Evolutionary conservation across 1,284 basidiomycete species (phyloP).

Genomic region (Porogramme epimiltina): DNA sequence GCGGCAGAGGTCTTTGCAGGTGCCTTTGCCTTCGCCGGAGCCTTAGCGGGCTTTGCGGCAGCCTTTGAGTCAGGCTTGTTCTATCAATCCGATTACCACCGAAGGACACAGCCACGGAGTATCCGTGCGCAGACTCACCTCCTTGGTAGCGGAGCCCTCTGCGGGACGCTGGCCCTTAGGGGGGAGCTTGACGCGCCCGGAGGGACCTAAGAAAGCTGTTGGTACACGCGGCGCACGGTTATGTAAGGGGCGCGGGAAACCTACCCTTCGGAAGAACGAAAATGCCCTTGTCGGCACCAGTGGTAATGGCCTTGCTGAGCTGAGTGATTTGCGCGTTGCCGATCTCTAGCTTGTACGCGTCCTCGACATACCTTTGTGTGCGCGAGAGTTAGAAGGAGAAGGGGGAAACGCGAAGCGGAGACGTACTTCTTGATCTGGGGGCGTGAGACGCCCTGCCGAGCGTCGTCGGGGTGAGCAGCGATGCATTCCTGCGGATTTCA

Average conservation of each 20-base stretch:
- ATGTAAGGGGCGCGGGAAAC: slow-evolving; percentile 13
- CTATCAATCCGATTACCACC: slow-evolving; percentile 34
- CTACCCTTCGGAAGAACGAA: slow-evolving; percentile 88
- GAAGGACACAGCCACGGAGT: slow-evolving; percentile 9
- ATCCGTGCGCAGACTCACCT: slow-evolving; percentile 45
- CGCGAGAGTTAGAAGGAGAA: slow-evolving; percentile 9
- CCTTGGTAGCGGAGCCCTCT: slow-evolving; percentile 62
- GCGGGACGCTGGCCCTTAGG: slow-evolving; percentile 55
- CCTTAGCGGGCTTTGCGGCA: slow-evolving; percentile 28
- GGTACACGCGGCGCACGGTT: slow-evolving; percentile 5
- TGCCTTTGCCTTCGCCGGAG: slow-evolving; percentile 27
- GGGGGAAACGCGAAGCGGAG: slow-evolving; percentile 1
- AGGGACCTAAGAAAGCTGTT: slow-evolving; percentile 49
- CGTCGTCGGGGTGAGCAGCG: slow-evolving; percentile 71
- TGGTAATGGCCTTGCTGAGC: slow-evolving; percentile 80
- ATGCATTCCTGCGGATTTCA: slow-evolving; percentile 72
- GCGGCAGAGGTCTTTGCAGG: slow-evolving; percentile 25
- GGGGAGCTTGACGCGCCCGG: slow-evolving; percentile 85
- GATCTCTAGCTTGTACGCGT: slow-evolving; percentile 78
- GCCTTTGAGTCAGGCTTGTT: slow-evolving; percentile 55
- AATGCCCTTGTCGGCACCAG: slow-evolving; percentile 78
- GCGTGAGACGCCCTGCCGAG: slow-evolving; percentile 85
- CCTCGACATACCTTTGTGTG: slow-evolving; percentile 66
- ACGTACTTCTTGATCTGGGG: slow-evolving; percentile 89
- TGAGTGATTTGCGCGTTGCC: slow-evolving; percentile 79